These are phyloP conservation scores for Globisporangium parvum DNA, from an alignment of 352 stramenopile species.

Conservation along the genomic window DNA sequence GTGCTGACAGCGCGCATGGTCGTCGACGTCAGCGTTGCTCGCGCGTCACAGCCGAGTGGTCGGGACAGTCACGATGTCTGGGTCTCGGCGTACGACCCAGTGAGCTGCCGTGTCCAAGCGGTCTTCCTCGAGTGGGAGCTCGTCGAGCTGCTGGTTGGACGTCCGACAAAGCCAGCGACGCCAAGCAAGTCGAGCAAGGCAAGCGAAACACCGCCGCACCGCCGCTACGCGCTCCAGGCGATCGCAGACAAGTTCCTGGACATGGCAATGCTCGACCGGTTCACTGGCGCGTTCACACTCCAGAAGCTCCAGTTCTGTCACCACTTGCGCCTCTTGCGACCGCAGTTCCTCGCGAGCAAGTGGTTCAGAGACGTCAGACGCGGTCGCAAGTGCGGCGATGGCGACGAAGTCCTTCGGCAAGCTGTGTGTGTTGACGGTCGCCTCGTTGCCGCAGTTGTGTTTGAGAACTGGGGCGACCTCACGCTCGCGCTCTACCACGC, in stretches of 20 bases:
- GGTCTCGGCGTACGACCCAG: slow-evolving; percentile 55
- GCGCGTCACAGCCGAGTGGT: slow-evolving; percentile 7
- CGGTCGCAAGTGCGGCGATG: slow-evolving; percentile 57
- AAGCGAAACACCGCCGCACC: slow-evolving; percentile 6
- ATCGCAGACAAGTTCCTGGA: slow-evolving; percentile 48
- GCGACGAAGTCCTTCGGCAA: slow-evolving; percentile 70
- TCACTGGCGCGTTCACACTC: slow-evolving; percentile 63
- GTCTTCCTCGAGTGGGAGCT: slow-evolving; percentile 73
- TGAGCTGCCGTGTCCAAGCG: slow-evolving; percentile 24
- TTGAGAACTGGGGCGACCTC: slow-evolving; percentile 80
- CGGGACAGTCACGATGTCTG: slow-evolving; percentile 20
- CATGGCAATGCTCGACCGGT: slow-evolving; percentile 60
- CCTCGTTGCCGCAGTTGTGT: slow-evolving; percentile 49
- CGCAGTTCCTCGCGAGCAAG: slow-evolving; percentile 46
- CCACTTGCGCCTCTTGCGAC: slow-evolving; percentile 37
- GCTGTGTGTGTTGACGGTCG: slow-evolving; percentile 30
- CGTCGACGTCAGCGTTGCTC: slow-evolving; percentile 38
- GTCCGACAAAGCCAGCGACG: slow-evolving; percentile 4
- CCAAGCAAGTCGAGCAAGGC: background rate
- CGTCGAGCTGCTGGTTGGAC: slow-evolving; percentile 40
- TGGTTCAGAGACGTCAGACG: slow-evolving; percentile 53
- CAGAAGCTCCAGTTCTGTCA: slow-evolving; percentile 68
- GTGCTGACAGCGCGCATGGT: slow-evolving; percentile 28
- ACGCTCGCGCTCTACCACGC: slow-evolving; percentile 50
- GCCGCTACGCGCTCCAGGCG: slow-evolving; percentile 2